Conservation (phyloP, 345 rosid genomes). For the Sisymbrium irio region DNA sequence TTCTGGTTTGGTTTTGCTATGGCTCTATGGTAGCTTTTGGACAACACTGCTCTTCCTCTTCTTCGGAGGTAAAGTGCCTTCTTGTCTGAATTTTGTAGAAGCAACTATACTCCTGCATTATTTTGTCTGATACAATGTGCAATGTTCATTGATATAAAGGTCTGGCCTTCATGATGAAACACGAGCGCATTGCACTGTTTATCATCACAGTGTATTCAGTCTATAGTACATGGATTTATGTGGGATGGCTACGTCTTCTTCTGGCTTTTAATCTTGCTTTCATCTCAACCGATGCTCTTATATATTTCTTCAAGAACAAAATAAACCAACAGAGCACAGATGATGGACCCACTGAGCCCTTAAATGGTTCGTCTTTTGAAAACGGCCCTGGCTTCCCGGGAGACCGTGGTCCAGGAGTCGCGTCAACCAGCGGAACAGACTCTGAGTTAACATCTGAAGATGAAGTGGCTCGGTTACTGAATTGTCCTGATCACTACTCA, state of each 20-base stretch:
- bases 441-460: slow-evolving; percentile 87
- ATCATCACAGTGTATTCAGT: slow-evolving; percentile 62
- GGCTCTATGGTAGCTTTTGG: slow-evolving; percentile 98
- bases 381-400: slow-evolving; percentile 55
- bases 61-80: slow-evolving; percentile 56
- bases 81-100: neutral
- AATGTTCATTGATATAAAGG: slow-evolving; percentile 47
- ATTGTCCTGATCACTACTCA: slow-evolving; percentile 78
- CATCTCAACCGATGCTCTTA: slow-evolving; percentile 82
- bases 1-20: slow-evolving; percentile 60
- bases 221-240: slow-evolving; percentile 73
- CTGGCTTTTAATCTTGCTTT: slow-evolving; percentile 85
- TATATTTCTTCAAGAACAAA: slow-evolving; percentile 69
- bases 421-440: slow-evolving; percentile 87
- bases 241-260: slow-evolving; percentile 84
- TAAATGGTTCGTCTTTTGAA: slow-evolving; percentile 56
- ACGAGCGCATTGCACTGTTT: slow-evolving; percentile 68
- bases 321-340: slow-evolving; percentile 50
- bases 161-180: slow-evolving; percentile 58
- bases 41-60: slow-evolving; percentile 60
- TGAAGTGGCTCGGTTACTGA: slow-evolving; percentile 79
- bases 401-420: slow-evolving; percentile 68
- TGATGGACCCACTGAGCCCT: slow-evolving; percentile 50
- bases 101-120: neutral
- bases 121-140: slow-evolving; percentile 14